phyloP scores from a whole-genome alignment of 257 asterid genomes.

The Nicotiana obtusifolia region DNA sequence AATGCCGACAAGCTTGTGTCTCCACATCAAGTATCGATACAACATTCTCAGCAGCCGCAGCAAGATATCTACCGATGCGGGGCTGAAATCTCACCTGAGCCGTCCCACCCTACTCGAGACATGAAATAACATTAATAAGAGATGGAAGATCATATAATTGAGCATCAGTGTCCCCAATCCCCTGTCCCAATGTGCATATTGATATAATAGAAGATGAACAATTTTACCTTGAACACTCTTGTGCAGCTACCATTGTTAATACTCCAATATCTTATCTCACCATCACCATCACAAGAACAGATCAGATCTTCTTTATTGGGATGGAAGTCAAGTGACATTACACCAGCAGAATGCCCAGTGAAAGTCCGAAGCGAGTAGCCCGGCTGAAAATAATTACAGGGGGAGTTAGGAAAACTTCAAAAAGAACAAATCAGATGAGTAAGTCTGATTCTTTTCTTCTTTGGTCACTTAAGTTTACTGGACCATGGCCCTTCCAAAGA shows the following conservation, averaged over 20 bases:
- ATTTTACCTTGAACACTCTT: constrained; percentile 65
- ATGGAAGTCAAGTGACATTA: constrained; percentile 90
- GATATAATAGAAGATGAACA: background rate
- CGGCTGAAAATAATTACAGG: constrained; percentile 40
- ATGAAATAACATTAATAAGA: constrained; percentile 4
- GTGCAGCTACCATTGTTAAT: constrained; percentile 65
- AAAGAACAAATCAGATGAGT: background rate
- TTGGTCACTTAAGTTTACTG: background rate
- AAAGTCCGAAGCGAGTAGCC: constrained; percentile 76
- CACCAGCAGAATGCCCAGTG: constrained; percentile 84
- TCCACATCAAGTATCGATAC: constrained; percentile 83
- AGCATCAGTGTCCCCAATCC: background rate
- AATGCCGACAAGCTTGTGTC: constrained; percentile 69
- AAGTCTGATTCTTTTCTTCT: background rate
- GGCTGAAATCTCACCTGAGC: constrained; percentile 95
- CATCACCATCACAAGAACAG: constrained; percentile 93
- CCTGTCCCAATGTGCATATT: background rate
- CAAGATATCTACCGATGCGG: constrained; percentile 78
- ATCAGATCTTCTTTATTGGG: constrained; percentile 93
- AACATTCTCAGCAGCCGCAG: constrained; percentile 91
- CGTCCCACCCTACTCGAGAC: constrained; percentile 66
- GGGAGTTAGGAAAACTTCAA: constrained; percentile 1
- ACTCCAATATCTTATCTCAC: constrained; percentile 93
- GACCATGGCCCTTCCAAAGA: background rate
- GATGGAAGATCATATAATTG: background rate